Base-by-base conservation (phyloP, 306 rosid genomes). In the Cucumis hystrix region DNA sequence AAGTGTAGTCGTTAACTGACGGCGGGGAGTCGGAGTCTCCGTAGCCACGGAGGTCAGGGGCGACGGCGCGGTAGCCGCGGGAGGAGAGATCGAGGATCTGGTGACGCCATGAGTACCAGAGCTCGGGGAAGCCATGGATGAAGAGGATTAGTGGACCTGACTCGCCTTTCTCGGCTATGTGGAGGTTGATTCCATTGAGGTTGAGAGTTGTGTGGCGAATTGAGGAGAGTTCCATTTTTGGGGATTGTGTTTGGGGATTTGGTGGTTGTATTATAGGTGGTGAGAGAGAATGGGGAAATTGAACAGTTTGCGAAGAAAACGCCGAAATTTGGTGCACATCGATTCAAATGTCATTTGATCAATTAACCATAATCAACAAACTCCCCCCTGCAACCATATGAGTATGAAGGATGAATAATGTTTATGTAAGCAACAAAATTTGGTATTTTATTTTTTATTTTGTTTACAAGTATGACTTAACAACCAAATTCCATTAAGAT, bases 71-170 rank as follows among this genome's bases (percentile, higher is more conserved):
- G 79, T 87, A 91, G 23, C 98, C 98, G 1, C 63, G 85, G 21
- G 94, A 83, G 43, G 94, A 84, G 0, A 93, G 75, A n/a, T 87
- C 83, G 4, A 56, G 2, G 79, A 93, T 91, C 84, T 93, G 98
- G 87, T 90, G 92, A 25, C 93, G 89, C 98, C 97, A 93, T 0
- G 90, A 52, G 85, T 86, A 90, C 92, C 96, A 93, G 13, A 88
- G 82, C 70, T 90, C 96, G 0, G 98, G 98, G 81, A 93, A 93
- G 74, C 98, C 98, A 77, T 93, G 96, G 77, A 93, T 51, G 88
- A 90, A 88, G 60, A 90, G 92, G 80, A 93, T 80, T 37, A 91
- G 57, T 0, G 91, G 92, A 13, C 97, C 97, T 49, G 20, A 6
- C 0, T 86, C 16, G 10, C 96, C 98, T 39, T 84, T 93, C 81